phyloP scores from a whole-genome alignment of 768 basidiomycete genomes.

The Tylopilus vinaceipallidus region DNA sequence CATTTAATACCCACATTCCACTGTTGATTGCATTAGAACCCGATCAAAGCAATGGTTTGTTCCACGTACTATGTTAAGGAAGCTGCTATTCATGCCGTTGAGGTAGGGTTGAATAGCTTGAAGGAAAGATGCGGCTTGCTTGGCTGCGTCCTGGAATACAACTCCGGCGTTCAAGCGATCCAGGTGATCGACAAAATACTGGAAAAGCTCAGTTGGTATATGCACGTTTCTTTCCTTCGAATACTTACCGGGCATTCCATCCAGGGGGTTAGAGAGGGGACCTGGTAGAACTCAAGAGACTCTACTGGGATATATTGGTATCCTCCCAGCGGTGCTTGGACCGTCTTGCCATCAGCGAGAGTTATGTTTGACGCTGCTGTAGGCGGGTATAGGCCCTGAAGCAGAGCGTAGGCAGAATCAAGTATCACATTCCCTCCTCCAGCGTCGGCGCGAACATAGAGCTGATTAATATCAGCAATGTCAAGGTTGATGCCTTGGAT shows the following conservation, averaged over 20 bases:
- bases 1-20: conserved; percentile 60
- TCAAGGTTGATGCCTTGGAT: conserved; percentile 65
- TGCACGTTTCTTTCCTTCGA: not conserved
- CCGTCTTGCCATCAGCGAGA: conserved; percentile 70
- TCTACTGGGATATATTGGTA: conserved; percentile 77
- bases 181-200: conserved; percentile 31
- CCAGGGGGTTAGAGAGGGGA: conserved; percentile 77
- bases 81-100: conserved; percentile 57
- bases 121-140: conserved; percentile 65
- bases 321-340: conserved; percentile 74
- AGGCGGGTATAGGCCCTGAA: conserved; percentile 85
- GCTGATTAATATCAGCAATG: conserved; percentile 64
- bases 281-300: conserved; percentile 54
- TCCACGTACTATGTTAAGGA: conserved; percentile 63
- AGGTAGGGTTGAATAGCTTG: conserved; percentile 61
- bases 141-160: conserved; percentile 54
- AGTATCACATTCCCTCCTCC: conserved; percentile 79
- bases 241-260: conserved; percentile 49
- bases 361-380: conserved; percentile 59
- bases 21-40: conserved; percentile 36
- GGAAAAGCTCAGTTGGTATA: not conserved
- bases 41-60: not conserved
- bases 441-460: conserved; percentile 75
- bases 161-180: conserved; percentile 19
- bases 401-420: conserved; percentile 77